Evolutionary conservation across 331 rosid genomes (phyloP).

Genomic region (Rosa hybrid): DNA sequence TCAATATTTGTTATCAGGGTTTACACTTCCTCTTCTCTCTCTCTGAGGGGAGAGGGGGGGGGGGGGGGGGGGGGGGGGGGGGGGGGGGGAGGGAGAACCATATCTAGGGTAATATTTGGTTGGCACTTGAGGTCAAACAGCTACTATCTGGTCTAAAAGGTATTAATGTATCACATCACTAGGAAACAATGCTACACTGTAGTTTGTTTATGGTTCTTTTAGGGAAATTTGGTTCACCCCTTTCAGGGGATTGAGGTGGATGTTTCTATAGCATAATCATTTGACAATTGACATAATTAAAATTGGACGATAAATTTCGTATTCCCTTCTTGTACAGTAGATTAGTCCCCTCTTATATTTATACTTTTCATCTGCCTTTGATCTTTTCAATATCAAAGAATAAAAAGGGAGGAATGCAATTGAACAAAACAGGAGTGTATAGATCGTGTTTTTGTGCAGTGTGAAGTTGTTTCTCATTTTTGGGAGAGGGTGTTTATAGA

Average conservation of each 20-base stretch:
- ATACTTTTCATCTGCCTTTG: too few relatives aligned
- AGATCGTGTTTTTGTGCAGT: neutral
- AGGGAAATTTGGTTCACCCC: neutral
- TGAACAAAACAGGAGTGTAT: too few relatives aligned
- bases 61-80: too few relatives aligned
- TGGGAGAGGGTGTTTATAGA: neutral
- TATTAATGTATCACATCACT: neutral
- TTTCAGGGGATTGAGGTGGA: neutral
- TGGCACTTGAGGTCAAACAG: neutral
- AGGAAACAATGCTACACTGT: neutral
- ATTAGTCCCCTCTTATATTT: neutral
- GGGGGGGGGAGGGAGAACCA: neutral
- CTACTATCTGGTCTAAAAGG: neutral
- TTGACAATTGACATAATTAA: neutral
- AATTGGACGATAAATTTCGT: neutral
- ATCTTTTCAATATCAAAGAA: neutral
- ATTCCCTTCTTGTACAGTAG: neutral
- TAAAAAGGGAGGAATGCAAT: too few relatives aligned
- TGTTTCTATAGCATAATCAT: too few relatives aligned
- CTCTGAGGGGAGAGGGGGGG: neutral
- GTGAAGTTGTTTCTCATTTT: neutral
- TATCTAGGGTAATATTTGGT: neutral
- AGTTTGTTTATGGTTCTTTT: neutral
- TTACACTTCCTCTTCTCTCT: neutral
- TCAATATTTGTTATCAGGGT: neutral